phyloP scores from a whole-genome alignment of 805 yeast genomes.

The Metschnikowia santaceciliae region DNA sequence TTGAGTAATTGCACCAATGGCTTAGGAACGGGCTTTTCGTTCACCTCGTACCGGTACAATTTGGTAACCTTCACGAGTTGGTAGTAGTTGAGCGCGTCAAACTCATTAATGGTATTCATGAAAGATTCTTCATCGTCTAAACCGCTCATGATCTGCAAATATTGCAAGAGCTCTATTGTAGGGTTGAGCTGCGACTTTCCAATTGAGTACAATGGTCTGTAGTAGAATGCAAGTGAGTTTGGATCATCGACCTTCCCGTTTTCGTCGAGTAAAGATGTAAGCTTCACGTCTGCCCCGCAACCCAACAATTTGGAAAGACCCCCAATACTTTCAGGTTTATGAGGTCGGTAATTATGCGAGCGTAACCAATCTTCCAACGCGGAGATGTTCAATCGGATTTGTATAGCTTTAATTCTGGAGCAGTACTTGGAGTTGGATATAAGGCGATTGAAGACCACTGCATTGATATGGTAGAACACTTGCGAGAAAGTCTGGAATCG shows the following conservation, averaged over 20 bases:
- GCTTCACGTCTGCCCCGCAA: background rate
- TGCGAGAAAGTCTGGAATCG: conserved; percentile 74
- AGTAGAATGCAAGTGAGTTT: conserved; percentile 53
- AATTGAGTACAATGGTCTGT: conserved; percentile 59
- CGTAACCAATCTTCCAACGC: conserved; percentile 92
- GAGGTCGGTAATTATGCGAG: conserved; percentile 50
- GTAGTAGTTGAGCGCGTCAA: conserved; percentile 56
- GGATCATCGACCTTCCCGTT: conserved; percentile 32
- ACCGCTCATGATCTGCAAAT: conserved; percentile 83
- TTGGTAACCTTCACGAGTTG: conserved; percentile 71
- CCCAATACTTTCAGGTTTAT: conserved; percentile 30
- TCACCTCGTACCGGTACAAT: conserved; percentile 78
- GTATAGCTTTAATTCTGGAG: conserved; percentile 82
- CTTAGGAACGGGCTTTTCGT: conserved; percentile 63
- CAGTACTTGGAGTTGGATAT: conserved; percentile 64
- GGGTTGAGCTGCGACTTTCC: conserved; percentile 69
- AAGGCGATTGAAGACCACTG: conserved; percentile 68
- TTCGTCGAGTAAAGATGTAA: conserved; percentile 25
- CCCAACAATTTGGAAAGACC: conserved; percentile 22
- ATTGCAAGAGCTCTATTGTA: conserved; percentile 74
- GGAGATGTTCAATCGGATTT: conserved; percentile 81
- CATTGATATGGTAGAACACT: conserved; percentile 73
- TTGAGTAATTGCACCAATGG: conserved; percentile 26
- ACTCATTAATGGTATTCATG: conserved; percentile 47
- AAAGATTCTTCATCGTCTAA: conserved; percentile 63